These are phyloP conservation scores for Parmelia sp. DNA, from an alignment of 495 filamentous ascomycete genomes.

Conservation along the genomic window DNA sequence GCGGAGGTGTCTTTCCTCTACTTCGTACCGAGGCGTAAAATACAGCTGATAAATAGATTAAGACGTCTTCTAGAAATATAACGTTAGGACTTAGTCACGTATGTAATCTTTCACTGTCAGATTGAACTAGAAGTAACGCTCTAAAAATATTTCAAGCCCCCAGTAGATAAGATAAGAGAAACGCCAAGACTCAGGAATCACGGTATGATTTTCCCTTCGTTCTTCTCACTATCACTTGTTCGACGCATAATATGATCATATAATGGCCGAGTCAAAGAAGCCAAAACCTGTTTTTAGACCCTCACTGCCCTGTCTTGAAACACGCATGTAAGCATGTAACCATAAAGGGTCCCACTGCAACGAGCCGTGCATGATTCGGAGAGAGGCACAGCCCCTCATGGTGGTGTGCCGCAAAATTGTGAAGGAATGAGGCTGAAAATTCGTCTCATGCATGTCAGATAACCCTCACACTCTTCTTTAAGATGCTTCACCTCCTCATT, in stretches of 20 bases:
- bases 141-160: no score
- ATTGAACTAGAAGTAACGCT: neutral
- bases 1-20: no score
- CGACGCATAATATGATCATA: no score
- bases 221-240: no score
- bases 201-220: neutral
- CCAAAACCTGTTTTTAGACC: no score
- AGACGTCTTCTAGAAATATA: no score
- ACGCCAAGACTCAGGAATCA: neutral
- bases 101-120: neutral
- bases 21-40: no score
- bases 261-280: no score
- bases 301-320: neutral
- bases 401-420: neutral
- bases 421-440: conserved; percentile 1
- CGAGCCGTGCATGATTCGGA: neutral
- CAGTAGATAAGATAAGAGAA: neutral
- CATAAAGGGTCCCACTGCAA: neutral
- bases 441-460: neutral
- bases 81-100: no score
- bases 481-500: neutral
- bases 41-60: no score
- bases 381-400: neutral
- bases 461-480: neutral
- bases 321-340: neutral